These are phyloP conservation scores for Fragilaria radians DNA, from an alignment of 108 stramenopile species.

Conservation along the genomic window DNA sequence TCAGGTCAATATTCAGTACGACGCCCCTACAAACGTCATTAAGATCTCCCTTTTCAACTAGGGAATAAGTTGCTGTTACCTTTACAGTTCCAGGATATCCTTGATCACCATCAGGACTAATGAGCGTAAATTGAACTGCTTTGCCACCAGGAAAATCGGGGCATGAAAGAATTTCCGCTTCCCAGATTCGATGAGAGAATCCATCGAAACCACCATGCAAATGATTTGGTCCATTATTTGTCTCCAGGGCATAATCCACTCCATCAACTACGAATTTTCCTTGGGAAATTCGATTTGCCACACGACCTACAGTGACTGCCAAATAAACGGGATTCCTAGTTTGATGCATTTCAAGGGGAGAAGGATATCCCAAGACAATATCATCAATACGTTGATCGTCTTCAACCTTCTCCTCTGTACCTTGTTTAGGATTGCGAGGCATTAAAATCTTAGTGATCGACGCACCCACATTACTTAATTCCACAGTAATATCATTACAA, in stretches of 20 bases:
- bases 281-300: constrained; percentile 75
- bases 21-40: constrained; percentile 16
- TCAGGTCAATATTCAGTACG: constrained; percentile 39
- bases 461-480: constrained; percentile 36
- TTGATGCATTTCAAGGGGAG: constrained; percentile 23
- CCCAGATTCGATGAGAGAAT: constrained; percentile 52
- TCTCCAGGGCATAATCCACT: constrained; percentile 39
- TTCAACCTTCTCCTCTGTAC: too few relatives aligned
- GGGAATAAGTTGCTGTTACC: constrained; percentile 54
- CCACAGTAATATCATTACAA: constrained; percentile 24
- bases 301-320: constrained; percentile 68
- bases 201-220: constrained; percentile 79
- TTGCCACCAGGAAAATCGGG: constrained; percentile 5
- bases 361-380: constrained; percentile 59
- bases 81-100: constrained; percentile 70
- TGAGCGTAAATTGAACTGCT: constrained; percentile 36
- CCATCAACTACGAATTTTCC: constrained; percentile 47
- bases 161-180: constrained; percentile 27
- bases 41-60: constrained; percentile 17
- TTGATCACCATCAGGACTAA: constrained; percentile 65
- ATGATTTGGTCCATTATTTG: constrained; percentile 76
- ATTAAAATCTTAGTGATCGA: constrained; percentile 40
- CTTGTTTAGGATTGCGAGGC: constrained; percentile 11
- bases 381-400: constrained; percentile 18
- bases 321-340: constrained; percentile 58